Percentiles rank a stretch among this genome's conserved stretches.
These are phyloP conservation scores for Pichia sp. DNA, from an alignment of 1,139 yeast species.

Conservation along the genomic window DNA sequence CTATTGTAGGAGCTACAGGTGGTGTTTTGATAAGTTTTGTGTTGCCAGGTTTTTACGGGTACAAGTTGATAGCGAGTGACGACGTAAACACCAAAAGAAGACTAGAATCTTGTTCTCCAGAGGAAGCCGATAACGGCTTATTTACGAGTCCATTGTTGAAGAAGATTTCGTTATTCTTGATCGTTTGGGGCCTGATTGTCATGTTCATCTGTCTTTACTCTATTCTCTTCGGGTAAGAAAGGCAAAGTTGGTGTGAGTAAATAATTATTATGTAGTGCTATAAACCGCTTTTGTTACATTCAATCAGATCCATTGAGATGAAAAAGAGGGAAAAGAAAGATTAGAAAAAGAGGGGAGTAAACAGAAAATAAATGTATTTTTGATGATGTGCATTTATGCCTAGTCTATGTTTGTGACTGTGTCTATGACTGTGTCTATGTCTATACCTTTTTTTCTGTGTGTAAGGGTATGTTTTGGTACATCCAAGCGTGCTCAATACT, in stretches of 20 bases:
- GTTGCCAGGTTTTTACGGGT: conserved; percentile 57
- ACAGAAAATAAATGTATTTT: background rate
- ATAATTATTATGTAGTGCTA: background rate
- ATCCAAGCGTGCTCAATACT: background rate
- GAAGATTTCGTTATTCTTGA: conserved; percentile 44
- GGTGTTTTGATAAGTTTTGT: conserved; percentile 57
- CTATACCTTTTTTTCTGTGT: background rate
- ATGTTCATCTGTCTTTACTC: conserved; percentile 47
- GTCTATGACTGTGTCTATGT: background rate
- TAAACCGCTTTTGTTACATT: background rate
- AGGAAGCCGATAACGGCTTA: conserved; percentile 21
- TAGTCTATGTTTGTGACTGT: background rate
- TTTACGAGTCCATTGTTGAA: conserved; percentile 26
- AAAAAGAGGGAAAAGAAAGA: background rate
- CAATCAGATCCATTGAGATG: background rate
- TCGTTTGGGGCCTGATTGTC: conserved; percentile 52
- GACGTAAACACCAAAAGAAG: conserved; percentile 25
- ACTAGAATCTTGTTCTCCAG: conserved; percentile 21
- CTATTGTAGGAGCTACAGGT: conserved; percentile 59
- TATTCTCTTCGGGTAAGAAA: conserved; percentile 19
- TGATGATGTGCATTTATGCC: background rate
- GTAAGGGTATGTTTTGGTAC: background rate
- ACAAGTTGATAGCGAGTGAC: conserved; percentile 37
- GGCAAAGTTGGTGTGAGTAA: background rate
- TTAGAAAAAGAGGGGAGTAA: background rate